phyloP scores from a whole-genome alignment of 495 filamentous ascomycete species.

The Letharia lupina region DNA sequence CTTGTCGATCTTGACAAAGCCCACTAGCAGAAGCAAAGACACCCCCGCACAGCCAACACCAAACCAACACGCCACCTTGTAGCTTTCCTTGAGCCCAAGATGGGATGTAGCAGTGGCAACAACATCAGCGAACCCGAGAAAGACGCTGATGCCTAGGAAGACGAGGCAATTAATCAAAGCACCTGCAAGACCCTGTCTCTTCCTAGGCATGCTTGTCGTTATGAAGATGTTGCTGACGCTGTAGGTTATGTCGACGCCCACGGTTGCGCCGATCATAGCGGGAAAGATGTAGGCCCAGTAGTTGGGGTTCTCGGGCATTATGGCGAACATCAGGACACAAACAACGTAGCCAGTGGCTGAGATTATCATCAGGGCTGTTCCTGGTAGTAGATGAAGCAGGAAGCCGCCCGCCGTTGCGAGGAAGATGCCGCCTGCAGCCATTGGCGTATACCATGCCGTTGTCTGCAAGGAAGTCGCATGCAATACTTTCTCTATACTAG shows the following conservation, averaged over 20 bases:
- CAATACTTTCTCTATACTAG: slow-evolving; percentile 49
- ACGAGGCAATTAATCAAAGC: slow-evolving; percentile 56
- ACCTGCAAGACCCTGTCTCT: slow-evolving; percentile 69
- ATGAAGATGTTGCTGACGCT: slow-evolving; percentile 79
- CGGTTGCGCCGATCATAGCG: slow-evolving; percentile 67
- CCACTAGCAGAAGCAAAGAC: slow-evolving; percentile 46
- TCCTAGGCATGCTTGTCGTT: slow-evolving; percentile 59
- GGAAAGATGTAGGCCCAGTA: slow-evolving; percentile 73
- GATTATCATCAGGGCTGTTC: slow-evolving; percentile 60
- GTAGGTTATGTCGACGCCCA: slow-evolving; percentile 77
- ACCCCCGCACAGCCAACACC: slow-evolving; percentile 48
- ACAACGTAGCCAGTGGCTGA: slow-evolving; percentile 57
- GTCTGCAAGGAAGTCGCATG: slow-evolving; percentile 55
- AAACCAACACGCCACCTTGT: slow-evolving; percentile 60
- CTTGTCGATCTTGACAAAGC: slow-evolving; percentile 54
- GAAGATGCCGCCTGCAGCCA: slow-evolving; percentile 67
- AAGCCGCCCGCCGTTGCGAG: slow-evolving; percentile 63
- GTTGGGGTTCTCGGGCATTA: slow-evolving; percentile 51
- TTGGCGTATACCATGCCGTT: slow-evolving; percentile 69
- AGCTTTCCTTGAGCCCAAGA: slow-evolving; percentile 39
- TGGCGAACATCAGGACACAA: slow-evolving; percentile 59
- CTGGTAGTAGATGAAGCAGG: slow-evolving; percentile 64
- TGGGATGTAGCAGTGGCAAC: slow-evolving; percentile 45
- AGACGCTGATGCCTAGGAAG: slow-evolving; percentile 69
- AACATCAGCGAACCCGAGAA: slow-evolving; percentile 66